These are phyloP conservation scores for Sanguinoderma infundibulare DNA, from an alignment of 1,284 basidiomycete species.

Conservation along the genomic window DNA sequence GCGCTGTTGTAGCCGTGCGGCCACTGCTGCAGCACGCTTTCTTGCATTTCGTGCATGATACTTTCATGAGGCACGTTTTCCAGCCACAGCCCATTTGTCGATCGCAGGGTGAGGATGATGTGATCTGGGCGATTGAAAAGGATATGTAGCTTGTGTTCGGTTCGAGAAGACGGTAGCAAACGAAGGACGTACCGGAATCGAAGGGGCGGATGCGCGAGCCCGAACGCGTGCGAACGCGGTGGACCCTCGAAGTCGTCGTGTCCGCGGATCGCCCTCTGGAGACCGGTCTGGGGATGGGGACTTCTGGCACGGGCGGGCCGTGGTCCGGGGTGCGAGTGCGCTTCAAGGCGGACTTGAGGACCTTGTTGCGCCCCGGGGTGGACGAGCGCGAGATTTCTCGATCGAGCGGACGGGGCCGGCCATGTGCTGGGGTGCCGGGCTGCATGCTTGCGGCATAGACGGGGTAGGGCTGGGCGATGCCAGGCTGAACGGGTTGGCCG, in stretches of 20 bases:
- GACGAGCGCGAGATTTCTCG: slow-evolving; percentile 27
- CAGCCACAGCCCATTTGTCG: slow-evolving; percentile 44
- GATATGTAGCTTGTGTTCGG: not conserved
- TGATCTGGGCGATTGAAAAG: slow-evolving; percentile 36
- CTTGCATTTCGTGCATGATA: slow-evolving; percentile 44
- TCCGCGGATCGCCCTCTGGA: slow-evolving; percentile 24
- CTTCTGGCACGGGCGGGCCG: slow-evolving; percentile 1
- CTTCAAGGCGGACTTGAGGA: slow-evolving; percentile 66
- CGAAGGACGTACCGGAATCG: slow-evolving; percentile 29
- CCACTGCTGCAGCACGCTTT: slow-evolving; percentile 50
- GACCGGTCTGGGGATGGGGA: slow-evolving; percentile 9
- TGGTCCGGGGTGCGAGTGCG: slow-evolving; percentile 37
- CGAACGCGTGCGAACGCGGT: slow-evolving; percentile 32
- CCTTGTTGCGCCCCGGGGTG: slow-evolving; percentile 26
- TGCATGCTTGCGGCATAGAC: slow-evolving; percentile 21
- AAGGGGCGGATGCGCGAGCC: slow-evolving; percentile 34
- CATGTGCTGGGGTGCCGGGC: slow-evolving; percentile 21
- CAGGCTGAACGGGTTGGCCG: slow-evolving; percentile 8
- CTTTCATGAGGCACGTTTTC: slow-evolving; percentile 43
- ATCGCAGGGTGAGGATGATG: slow-evolving; percentile 39
- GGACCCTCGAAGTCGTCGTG: slow-evolving; percentile 20
- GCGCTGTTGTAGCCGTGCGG: slow-evolving; percentile 43
- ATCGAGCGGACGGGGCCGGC: slow-evolving; percentile 23
- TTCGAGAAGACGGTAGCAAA: not conserved
- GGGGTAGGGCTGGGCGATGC: slow-evolving; percentile 26